These are phyloP conservation scores for Candolleomyces eurysporus DNA, from an alignment of 768 basidiomycete species.

Conservation along the genomic window DNA sequence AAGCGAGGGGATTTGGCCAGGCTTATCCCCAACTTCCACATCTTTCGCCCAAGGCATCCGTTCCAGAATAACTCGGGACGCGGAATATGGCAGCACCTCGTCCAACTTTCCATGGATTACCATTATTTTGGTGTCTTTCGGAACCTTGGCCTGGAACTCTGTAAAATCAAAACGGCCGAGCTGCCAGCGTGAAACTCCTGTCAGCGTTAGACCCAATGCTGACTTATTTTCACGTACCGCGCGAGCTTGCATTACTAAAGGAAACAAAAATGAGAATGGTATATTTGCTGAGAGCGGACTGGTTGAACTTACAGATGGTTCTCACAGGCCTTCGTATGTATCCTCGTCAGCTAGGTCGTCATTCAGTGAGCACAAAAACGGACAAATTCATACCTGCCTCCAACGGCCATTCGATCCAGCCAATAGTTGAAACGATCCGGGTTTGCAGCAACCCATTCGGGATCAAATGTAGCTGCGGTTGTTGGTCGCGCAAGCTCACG, in stretches of 20 bases:
- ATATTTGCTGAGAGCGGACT: neutral
- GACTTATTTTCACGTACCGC: slow-evolving; percentile 3
- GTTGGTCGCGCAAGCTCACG: slow-evolving; percentile 12
- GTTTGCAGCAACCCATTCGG: slow-evolving; percentile 10
- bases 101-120: slow-evolving; percentile 44
- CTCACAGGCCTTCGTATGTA: slow-evolving; percentile 4
- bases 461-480: slow-evolving; percentile 8
- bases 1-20: slow-evolving; percentile 33
- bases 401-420: slow-evolving; percentile 12
- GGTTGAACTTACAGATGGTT: slow-evolving; percentile 10
- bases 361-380: neutral
- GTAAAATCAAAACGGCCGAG: slow-evolving; percentile 31
- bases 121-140: slow-evolving; percentile 31
- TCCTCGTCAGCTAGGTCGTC: neutral
- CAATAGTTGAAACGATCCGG: slow-evolving; percentile 8
- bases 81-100: slow-evolving; percentile 34
- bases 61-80: slow-evolving; percentile 31
- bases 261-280: neutral
- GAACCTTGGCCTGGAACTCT: slow-evolving; percentile 24
- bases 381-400: neutral
- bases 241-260: slow-evolving; percentile 13
- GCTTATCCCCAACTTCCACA: slow-evolving; percentile 28
- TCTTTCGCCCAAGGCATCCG: slow-evolving; percentile 35
- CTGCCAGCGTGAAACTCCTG: slow-evolving; percentile 11
- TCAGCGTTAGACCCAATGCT: neutral